phyloP scores from a whole-genome alignment of 768 basidiomycete species.

The Boletellus ananiceps region DNA sequence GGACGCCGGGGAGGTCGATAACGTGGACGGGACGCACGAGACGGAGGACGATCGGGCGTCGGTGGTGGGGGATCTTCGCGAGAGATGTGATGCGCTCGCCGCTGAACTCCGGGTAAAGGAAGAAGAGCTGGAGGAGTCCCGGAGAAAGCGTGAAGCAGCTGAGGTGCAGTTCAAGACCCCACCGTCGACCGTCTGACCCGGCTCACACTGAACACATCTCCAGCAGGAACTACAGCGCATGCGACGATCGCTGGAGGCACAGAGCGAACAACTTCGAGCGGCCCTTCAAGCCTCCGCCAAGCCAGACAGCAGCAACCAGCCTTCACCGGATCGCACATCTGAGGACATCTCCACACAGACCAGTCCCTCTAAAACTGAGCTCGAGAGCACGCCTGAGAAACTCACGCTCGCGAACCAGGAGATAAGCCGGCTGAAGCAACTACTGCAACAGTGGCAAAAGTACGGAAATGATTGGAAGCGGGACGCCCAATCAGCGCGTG shows the following conservation, averaged over 20 bases:
- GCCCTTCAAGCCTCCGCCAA: constrained; percentile 10
- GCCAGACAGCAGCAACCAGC: not conserved
- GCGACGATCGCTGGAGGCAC: constrained; percentile 14
- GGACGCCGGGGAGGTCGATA: constrained; percentile 13
- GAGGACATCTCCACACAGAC: constrained; percentile 4
- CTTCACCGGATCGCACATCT: constrained; percentile 1
- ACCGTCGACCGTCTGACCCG: constrained; percentile 1
- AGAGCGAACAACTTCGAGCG: constrained; percentile 16
- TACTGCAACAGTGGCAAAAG: constrained; percentile 22
- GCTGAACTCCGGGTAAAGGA: constrained; percentile 19
- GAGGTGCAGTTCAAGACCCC: constrained; percentile 18
- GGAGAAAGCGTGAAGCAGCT: constrained; percentile 9
- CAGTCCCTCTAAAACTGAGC: constrained; percentile 1
- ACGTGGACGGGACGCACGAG: not conserved
- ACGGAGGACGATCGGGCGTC: constrained; percentile 11
- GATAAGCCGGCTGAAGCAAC: constrained; percentile 15
- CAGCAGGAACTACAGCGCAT: constrained; percentile 19
- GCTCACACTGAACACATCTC: constrained; percentile 4
- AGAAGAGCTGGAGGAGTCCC: constrained; percentile 16
- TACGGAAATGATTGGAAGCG: constrained; percentile 25
- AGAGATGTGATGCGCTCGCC: constrained; percentile 16
- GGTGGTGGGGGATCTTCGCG: constrained; percentile 2
- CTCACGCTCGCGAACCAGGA: constrained; percentile 16
- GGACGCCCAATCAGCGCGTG: constrained; percentile 14
- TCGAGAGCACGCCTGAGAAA: constrained; percentile 8